Evolutionary conservation across 2,329 filamentous ascomycete genomes (phyloP), one percentile per base, ranked within the genome.

Genomic region (Fusarium mundagurra): DNA sequence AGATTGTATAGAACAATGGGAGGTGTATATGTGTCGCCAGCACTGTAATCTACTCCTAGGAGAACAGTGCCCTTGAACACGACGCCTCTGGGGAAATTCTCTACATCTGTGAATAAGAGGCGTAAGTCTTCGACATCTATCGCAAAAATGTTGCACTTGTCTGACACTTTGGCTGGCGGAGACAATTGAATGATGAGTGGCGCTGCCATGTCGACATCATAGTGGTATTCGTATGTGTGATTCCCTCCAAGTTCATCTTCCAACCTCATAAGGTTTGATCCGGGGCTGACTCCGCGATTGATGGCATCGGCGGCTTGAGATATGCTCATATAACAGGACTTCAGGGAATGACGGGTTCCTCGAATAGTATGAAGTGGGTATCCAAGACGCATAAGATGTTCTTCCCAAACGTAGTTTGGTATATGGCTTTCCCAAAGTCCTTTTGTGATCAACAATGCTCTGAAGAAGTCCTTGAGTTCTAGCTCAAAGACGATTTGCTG

Each of bases 401-500:
- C 34, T 43, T 36, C 38, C 61, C 58, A 73, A 17, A 61, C 22
- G 16, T 12, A 20, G 12, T 41, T 41, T 20, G 71, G 53, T 27
- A 63, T 31, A 11, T 33, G 53, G 31, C 62, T 71, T 27, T 61
- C 31, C 66, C 71, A 61, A 27, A 71, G 33, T 4, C 6, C 27
- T 17, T 34, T 73, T 3, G 71, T 71, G 20, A 71, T 47, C 3
- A 33, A 13, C 20, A 63, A 48, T 33, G 61, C 53, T 60, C 29
- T 33, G 18, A 59, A 70, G 17, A 69, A 55, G 22, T 69, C 22
- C 6, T 54, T 57, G 47, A 31, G 36, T 45, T 71, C 45, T 41
- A 72, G 13, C 18, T 61, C 29, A 36, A 72, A 60, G 14, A 73
- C 51, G 18, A 72, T 72, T 27, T 58, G 36, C 24, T 72, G 60